These are phyloP conservation scores for Hymenoscyphus scutula DNA, from an alignment of 2,329 filamentous ascomycete species.

Conservation along the genomic window DNA sequence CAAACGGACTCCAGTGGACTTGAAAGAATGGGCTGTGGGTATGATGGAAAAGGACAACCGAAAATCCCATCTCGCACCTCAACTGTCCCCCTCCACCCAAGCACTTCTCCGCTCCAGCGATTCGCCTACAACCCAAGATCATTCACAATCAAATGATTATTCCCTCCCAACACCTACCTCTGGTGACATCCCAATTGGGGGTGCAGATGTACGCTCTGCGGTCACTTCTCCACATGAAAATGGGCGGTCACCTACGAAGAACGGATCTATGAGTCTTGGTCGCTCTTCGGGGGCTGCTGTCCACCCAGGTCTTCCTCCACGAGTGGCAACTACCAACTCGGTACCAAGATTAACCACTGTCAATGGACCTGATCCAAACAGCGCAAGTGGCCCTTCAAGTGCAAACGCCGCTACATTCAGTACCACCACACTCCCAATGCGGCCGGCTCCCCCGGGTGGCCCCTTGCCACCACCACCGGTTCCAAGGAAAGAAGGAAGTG, in stretches of 20 bases:
- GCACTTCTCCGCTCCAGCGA: conserved; percentile 67
- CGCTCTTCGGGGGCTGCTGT: conserved; percentile 44
- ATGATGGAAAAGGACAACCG: conserved; percentile 95
- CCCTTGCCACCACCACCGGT: conserved; percentile 54
- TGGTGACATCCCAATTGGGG: conserved; percentile 67
- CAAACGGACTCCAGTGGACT: conserved; percentile 91
- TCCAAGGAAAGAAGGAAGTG: conserved; percentile 50
- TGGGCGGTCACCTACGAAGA: conserved; percentile 37
- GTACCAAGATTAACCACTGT: conserved; percentile 47
- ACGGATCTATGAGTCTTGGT: conserved; percentile 46
- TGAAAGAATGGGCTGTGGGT: conserved; percentile 88
- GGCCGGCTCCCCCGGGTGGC: conserved; percentile 56
- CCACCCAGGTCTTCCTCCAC: conserved; percentile 47
- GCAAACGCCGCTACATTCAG: conserved; percentile 50
- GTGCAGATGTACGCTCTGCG: conserved; percentile 44
- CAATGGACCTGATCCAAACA: conserved; percentile 38
- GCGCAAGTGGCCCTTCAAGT: conserved; percentile 40
- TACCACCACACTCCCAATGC: conserved; percentile 55
- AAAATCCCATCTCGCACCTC: conserved; percentile 86
- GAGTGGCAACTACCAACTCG: conserved; percentile 52
- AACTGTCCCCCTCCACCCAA: conserved; percentile 73
- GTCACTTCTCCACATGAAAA: conserved; percentile 46
- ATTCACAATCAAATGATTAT: conserved; percentile 43
- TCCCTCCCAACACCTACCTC: conserved; percentile 63
- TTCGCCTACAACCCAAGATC: conserved; percentile 46